These are phyloP conservation scores for Batkoa obscura DNA, from an alignment of 371 early-diverging fungal species.

Conservation along the genomic window DNA sequence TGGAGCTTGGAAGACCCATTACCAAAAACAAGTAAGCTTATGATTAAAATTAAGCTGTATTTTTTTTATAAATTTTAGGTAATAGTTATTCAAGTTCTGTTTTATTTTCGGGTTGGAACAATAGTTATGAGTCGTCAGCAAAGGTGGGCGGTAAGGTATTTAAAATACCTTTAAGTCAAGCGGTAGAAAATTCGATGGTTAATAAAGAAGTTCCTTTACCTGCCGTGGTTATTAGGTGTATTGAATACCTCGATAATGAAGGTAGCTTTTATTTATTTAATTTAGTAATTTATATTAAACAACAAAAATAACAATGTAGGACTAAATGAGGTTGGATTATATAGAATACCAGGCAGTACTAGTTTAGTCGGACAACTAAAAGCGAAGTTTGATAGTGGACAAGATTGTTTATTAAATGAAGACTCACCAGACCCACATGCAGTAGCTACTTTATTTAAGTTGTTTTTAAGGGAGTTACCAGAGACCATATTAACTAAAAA, in stretches of 20 bases:
- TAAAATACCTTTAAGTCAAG: neutral
- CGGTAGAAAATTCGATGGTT: neutral
- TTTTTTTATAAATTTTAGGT: too few species aligned
- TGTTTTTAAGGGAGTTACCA: neutral
- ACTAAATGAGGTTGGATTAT: slow-evolving; percentile 5
- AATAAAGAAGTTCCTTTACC: neutral
- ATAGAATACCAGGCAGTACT: slow-evolving; percentile 4
- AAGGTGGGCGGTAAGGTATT: neutral
- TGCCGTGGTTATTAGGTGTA: neutral
- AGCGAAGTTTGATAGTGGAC: neutral
- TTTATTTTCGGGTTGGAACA: too few species aligned
- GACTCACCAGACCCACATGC: slow-evolving; percentile 1
- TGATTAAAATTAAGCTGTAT: too few species aligned
- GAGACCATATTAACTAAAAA: slow-evolving; percentile 3
- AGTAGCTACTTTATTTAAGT: slow-evolving; percentile 2
- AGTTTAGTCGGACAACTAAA: neutral
- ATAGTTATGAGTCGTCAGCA: too few species aligned
- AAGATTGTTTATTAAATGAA: neutral
- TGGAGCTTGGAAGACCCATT: too few species aligned
- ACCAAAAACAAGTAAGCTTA: too few species aligned
- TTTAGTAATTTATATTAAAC: neutral
- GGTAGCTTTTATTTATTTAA: neutral
- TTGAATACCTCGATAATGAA: slow-evolving; percentile 5
- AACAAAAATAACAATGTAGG: neutral
- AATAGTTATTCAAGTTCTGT: too few species aligned